phyloP scores from a whole-genome alignment of 257 asterid species.

The Forsythia suspensa region DNA sequence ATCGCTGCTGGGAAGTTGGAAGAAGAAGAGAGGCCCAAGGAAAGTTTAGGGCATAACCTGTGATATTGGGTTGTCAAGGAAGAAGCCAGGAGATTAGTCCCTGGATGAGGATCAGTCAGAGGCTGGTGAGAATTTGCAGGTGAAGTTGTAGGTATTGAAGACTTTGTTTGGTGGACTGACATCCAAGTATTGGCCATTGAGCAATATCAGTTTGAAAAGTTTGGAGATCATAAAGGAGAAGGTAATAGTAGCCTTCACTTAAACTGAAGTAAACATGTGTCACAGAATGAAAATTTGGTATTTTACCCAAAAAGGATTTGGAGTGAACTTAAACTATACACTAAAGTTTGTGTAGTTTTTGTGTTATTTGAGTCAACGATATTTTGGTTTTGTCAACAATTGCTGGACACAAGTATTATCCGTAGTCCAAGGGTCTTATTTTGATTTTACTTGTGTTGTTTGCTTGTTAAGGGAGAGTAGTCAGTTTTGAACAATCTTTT shows the following conservation, averaged over 20 bases:
- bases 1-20: neutral
- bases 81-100: neutral
- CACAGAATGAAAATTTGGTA: neutral
- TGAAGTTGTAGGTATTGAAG: neutral
- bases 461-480: neutral
- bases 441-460: neutral
- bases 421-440: neutral
- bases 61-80: neutral
- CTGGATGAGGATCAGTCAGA: neutral
- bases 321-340: neutral
- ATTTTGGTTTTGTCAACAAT: neutral
- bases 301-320: neutral
- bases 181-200: neutral
- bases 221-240: neutral
- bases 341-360: neutral
- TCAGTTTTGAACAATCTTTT: neutral
- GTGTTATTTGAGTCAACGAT: neutral
- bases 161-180: neutral
- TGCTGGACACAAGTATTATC: neutral
- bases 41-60: neutral
- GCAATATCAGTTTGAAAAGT: neutral
- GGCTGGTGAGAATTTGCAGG: neutral
- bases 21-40: neutral
- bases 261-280: neutral
- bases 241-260: neutral